phyloP scores from a whole-genome alignment of 2,329 filamentous ascomycete species.

The Fusarium armeniacum region DNA sequence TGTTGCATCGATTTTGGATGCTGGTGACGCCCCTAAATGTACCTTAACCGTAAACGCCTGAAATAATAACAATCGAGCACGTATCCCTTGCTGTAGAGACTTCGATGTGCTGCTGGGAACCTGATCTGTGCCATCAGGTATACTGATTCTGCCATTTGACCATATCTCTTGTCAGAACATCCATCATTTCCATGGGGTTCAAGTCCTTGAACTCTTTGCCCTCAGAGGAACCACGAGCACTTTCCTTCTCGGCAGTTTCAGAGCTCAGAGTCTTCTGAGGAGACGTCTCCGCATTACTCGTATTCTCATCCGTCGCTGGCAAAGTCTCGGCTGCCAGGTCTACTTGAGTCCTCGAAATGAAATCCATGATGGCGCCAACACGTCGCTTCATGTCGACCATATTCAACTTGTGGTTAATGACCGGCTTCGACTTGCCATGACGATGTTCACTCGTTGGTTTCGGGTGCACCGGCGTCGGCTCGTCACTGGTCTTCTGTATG shows the following conservation, averaged over 20 bases:
- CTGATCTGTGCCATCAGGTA: conserved; percentile 49
- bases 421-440: conserved; percentile 64
- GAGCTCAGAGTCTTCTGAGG: conserved; percentile 55
- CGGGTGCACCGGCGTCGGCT: conserved; percentile 52
- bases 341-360: conserved; percentile 88
- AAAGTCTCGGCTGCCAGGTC: conserved; percentile 80
- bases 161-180: conserved; percentile 82
- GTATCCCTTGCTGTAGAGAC: conserved; percentile 1
- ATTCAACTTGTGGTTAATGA: conserved; percentile 76
- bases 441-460: conserved; percentile 65
- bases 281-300: conserved; percentile 57
- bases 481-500: conserved; percentile 57
- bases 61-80: conserved; percentile 25
- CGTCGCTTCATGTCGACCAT: conserved; percentile 91
- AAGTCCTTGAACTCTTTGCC: conserved; percentile 78
- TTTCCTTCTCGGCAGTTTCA: conserved; percentile 46
- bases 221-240: conserved; percentile 43
- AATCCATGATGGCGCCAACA: conserved; percentile 87
- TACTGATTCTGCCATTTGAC: conserved; percentile 88
- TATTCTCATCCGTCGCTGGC: conserved; percentile 59
- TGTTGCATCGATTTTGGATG: conserved; percentile 42
- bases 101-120: background rate
- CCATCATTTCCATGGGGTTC: conserved; percentile 91
- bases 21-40: conserved; percentile 46
- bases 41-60: conserved; percentile 43